Evolutionary conservation across 768 basidiomycete species (phyloP).

Genomic region (Mycena albidolilacea): DNA sequence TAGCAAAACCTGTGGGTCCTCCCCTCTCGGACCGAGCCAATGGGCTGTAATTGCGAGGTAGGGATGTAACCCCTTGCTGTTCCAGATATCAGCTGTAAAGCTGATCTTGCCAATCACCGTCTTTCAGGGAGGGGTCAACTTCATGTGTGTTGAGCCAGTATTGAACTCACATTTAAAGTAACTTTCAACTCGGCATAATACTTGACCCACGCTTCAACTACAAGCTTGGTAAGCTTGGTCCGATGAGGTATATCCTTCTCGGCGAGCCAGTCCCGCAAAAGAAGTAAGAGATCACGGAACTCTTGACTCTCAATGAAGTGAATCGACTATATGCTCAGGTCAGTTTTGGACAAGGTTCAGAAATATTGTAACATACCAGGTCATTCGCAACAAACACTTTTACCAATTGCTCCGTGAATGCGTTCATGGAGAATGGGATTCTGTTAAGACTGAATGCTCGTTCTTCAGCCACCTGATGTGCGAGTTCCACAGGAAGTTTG

Average conservation of each 20-base stretch:
- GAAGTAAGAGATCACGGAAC: constrained; percentile 9
- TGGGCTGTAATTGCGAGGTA: constrained; percentile 6
- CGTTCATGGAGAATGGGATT: constrained; percentile 9
- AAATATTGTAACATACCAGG: constrained; percentile 5
- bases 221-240: constrained; percentile 1
- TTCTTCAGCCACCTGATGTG: background rate
- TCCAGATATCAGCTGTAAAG: constrained; percentile 7
- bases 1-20: too few species aligned
- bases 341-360: constrained; percentile 7
- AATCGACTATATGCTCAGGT: constrained; percentile 1
- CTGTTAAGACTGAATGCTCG: background rate
- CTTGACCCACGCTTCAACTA: constrained; percentile 1
- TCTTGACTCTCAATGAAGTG: background rate
- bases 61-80: background rate
- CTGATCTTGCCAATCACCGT: constrained; percentile 1
- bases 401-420: constrained; percentile 3
- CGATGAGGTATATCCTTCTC: constrained; percentile 9
- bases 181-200: constrained; percentile 2
- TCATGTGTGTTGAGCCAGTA: background rate
- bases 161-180: constrained; percentile 4
- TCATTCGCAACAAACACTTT: constrained; percentile 3
- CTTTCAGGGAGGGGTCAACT: constrained; percentile 5
- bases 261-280: background rate
- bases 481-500: constrained; percentile 5
- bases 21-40: background rate